Base-by-base conservation (phyloP, 371 early-diverging fungal genomes). In the Lichtheimia corymbifera region DNA sequence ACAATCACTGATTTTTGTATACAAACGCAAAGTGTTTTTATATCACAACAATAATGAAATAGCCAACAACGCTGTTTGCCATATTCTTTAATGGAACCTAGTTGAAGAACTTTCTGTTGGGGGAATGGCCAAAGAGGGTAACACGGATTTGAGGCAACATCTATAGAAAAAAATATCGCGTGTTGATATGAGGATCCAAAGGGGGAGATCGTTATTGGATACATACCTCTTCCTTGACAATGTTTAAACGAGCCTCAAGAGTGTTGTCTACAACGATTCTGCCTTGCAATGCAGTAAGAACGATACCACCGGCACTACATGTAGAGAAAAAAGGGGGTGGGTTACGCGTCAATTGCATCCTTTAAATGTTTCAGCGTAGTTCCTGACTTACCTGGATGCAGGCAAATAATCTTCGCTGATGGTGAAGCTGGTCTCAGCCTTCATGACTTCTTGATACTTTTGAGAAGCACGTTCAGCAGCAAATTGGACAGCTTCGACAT, bases 111-210 rank as follows among this genome's bases (percentile, higher is more conserved):
- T 84, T 90, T 82, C 96, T 90, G 80, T 84, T 89, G 59, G 91
- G 89, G 24, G 96, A 94, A 58, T 88, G 88, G 6, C 95, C 98
- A 75, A 93, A 97, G 57, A 98, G 84, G 59, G 86, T 70, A 60
- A 88, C 80, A 65, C 97, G 93, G 66, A 97, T 83, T 66, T 93
- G 91, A 54, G 97, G 97, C 59, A 97, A 84, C 91, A 95, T 91
- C 83, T 88, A 71, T 35, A 3, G 5, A 5, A 53, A 49, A n/a
- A 17, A 55, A 53, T 7, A 28, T 24, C n/a, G 20, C 2, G 22
- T 51, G 5, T 57, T 53, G 27, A 58, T 22, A 22, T n/a, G 50
- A n/a, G 18, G 14, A 53, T 15, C 22, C 18, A 1, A 15, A 1
- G 20, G 13, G 27, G 30, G 3, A 22, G 64, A 64, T 63, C 44